Evolutionary conservation across 805 yeast genomes (phyloP).

Genomic region (Candida andamanensis): DNA sequence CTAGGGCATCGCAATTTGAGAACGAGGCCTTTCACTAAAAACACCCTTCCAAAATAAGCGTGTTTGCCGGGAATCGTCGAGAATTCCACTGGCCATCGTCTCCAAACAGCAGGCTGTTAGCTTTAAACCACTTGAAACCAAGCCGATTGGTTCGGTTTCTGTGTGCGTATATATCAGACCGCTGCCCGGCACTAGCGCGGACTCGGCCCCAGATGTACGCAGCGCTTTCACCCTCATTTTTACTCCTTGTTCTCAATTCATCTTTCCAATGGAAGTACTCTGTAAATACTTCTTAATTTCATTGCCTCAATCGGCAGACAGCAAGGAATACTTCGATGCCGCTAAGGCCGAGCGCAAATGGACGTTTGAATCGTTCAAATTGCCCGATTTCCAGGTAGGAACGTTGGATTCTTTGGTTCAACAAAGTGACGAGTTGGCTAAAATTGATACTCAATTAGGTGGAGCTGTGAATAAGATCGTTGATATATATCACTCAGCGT

Average conservation of each 20-base stretch:
- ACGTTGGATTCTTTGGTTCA: slow-evolving; percentile 88
- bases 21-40: no score
- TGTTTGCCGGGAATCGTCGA: no score
- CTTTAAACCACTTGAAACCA: no score
- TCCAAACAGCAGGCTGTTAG: no score
- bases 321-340: slow-evolving; percentile 51
- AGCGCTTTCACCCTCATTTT: not conserved
- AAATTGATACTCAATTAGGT: slow-evolving; percentile 74
- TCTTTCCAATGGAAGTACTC: slow-evolving; percentile 23
- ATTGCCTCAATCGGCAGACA: slow-evolving; percentile 48
- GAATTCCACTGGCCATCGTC: no score
- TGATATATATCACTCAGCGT: slow-evolving; percentile 56
- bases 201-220: not conserved
- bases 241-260: slow-evolving; percentile 1
- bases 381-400: slow-evolving; percentile 90
- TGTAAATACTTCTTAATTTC: slow-evolving; percentile 52
- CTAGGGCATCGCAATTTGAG: slow-evolving; percentile 8
- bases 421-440: slow-evolving; percentile 83
- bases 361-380: slow-evolving; percentile 50
- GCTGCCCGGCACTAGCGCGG: not conserved
- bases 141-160: no score
- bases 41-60: no score
- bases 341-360: slow-evolving; percentile 53
- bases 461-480: slow-evolving; percentile 66
- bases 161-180: not conserved